A percentile compares a stretch with the other conserved stretches of the same genome.
Conservation (phyloP, 2,329 filamentous ascomycete genomes). For the Calonectria leucothoes region DNA sequence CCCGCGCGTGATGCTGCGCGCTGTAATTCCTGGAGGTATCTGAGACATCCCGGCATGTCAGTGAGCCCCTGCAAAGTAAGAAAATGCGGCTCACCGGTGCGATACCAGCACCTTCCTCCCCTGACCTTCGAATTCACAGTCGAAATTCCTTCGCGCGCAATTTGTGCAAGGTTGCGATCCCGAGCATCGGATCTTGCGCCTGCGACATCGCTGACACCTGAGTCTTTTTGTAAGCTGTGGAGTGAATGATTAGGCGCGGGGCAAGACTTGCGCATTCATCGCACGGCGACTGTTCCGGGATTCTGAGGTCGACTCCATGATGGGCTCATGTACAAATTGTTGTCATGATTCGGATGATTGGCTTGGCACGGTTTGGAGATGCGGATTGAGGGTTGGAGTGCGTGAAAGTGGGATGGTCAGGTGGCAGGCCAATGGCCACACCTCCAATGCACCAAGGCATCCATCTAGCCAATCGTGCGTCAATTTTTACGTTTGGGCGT, state of each 20-base stretch:
- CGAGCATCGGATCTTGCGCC: constrained; percentile 22
- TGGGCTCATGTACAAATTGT: neutral
- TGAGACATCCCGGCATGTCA: neutral
- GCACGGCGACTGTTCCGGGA: neutral
- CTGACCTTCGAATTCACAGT: constrained; percentile 15
- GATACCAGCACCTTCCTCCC: constrained; percentile 19
- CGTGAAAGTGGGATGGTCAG: neutral
- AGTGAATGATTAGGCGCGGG: neutral
- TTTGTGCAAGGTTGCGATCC: constrained; percentile 18
- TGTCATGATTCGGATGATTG: neutral
- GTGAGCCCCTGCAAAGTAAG: neutral
- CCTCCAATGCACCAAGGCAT: neutral
- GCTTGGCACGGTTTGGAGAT: neutral
- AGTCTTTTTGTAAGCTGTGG: neutral
- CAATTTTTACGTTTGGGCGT: neutral
- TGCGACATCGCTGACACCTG: constrained; percentile 19
- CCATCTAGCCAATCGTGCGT: neutral
- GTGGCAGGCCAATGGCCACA: neutral
- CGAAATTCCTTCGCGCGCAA: constrained; percentile 14
- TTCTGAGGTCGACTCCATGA: neutral
- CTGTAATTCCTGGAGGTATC: constrained; percentile 19
- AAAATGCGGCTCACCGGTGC: neutral
- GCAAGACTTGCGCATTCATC: constrained; percentile 12
- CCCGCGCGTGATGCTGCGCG: neutral
- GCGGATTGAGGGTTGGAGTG: neutral